Evolutionary conservation across 805 yeast genomes (phyloP), one percentile per base, ranked within the genome.

Genomic region (Yamadazyma takamatsuzukensis): DNA sequence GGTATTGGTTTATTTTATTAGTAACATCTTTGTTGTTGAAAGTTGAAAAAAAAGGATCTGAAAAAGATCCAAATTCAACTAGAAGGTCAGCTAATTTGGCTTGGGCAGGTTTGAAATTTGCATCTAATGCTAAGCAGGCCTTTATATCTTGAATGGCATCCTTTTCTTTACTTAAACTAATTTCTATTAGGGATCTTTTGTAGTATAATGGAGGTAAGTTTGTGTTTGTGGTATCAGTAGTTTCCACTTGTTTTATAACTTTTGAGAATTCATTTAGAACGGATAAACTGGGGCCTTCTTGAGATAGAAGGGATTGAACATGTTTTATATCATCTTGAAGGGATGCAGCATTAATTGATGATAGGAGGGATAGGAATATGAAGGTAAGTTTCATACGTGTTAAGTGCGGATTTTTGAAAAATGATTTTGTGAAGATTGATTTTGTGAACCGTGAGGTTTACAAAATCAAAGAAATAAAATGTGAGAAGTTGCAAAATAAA

Each of bases 121-220:
- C 63, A 41, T 61, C 71, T 8, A 64, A 48, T n/a, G 50, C 47
- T 28, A 75, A 49, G 15, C 81, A 73, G 10, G 44, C 49, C 36
- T 69, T 63, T 36, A 82, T 74, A 42, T 76, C 79, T 2, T 53
- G 52, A 6, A 77, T 59, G 0, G 89, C 81, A 23, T 62, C 61
- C 19, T 53, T 41, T 18, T 76, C 82, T 37, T 72, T 74, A 21
- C 76, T 76, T 40, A 78, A 48, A 10, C 78, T 68, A 33, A 78
- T 54, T 33, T 80, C 80, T 3, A 81, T 72, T 27, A 80, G 50
- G 0, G 86, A 88, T 34, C 72, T 69, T 48, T 76, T 80, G 49
- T 73, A 78, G 39, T 70, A 67, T 1, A 79, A 53, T 40, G 70
- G 73, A 0, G 77, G 56, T 12, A 72, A 38, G 4, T 15, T 21